Evolutionary conservation across 2,329 filamentous ascomycete genomes (phyloP).

Genomic region (Pseudocercospora cruenta): DNA sequence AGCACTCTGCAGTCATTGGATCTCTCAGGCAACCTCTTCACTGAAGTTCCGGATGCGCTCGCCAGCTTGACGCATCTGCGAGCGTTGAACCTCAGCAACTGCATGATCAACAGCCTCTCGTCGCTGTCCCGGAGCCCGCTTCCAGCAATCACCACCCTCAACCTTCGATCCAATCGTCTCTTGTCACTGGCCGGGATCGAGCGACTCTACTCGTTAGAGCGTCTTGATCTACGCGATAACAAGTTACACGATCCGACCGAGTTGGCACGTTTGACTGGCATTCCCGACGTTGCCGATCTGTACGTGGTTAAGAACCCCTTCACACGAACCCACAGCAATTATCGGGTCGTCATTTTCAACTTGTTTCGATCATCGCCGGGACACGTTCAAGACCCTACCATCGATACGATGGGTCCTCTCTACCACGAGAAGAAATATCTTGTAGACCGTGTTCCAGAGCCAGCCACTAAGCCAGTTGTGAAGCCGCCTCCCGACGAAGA

Average conservation of each 20-base stretch:
- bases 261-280: conserved; percentile 82
- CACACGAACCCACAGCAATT: conserved; percentile 80
- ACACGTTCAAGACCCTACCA: conserved; percentile 85
- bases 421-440: conserved; percentile 84
- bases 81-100: conserved; percentile 90
- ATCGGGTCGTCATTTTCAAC: conserved; percentile 92
- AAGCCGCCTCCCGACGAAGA: conserved; percentile 68
- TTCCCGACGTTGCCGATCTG: conserved; percentile 88
- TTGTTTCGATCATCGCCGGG: conserved; percentile 88
- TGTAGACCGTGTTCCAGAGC: conserved; percentile 77
- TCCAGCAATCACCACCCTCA: conserved; percentile 90
- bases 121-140: conserved; percentile 84
- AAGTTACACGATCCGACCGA: conserved; percentile 87
- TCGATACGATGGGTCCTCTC: conserved; percentile 82
- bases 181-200: conserved; percentile 88
- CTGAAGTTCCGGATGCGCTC: conserved; percentile 90
- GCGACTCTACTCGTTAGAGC: conserved; percentile 82
- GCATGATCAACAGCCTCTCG: conserved; percentile 95
- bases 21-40: conserved; percentile 88
- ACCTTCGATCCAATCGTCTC: conserved; percentile 85
- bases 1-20: conserved; percentile 91
- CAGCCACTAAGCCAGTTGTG: conserved; percentile 75
- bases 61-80: conserved; percentile 84
- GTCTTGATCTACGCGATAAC: conserved; percentile 90
- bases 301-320: conserved; percentile 94